These are phyloP conservation scores for Cryphonectria parasitica DNA, from an alignment of 2,329 filamentous ascomycete genomes.

Conservation along the genomic window DNA sequence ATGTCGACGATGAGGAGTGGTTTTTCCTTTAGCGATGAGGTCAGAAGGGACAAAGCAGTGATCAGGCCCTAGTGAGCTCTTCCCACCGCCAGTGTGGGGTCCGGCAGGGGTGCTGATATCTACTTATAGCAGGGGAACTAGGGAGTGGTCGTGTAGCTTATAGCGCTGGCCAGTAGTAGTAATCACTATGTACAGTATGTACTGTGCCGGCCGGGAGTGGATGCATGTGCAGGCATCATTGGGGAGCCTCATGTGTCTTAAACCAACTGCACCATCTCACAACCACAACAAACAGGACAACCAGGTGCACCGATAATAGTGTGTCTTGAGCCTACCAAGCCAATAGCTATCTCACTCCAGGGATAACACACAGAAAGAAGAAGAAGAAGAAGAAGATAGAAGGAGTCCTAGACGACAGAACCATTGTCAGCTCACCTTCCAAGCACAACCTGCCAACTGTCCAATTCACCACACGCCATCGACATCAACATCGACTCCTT, in stretches of 20 bases:
- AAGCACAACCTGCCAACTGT: conserved; percentile 15
- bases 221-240: conserved; percentile 19
- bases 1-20: neutral
- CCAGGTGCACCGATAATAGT: neutral
- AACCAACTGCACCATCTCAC: conserved; percentile 24
- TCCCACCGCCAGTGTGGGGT: neutral
- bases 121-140: neutral
- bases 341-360: neutral
- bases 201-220: conserved; percentile 24
- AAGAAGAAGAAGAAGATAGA: neutral
- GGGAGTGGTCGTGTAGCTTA: neutral
- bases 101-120: neutral
- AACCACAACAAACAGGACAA: conserved; percentile 8
- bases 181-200: neutral
- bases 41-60: conserved; percentile 18
- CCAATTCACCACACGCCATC: conserved; percentile 6
- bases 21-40: conserved; percentile 23
- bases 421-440: too few species aligned
- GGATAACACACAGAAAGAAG: too few species aligned
- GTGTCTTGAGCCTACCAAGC: too few species aligned
- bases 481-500: neutral
- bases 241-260: conserved; percentile 26
- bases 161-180: neutral
- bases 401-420: too few species aligned
- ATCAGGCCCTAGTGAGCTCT: neutral